Conservation (phyloP, 306 rosid species). For the Ormosia emarginata region DNA sequence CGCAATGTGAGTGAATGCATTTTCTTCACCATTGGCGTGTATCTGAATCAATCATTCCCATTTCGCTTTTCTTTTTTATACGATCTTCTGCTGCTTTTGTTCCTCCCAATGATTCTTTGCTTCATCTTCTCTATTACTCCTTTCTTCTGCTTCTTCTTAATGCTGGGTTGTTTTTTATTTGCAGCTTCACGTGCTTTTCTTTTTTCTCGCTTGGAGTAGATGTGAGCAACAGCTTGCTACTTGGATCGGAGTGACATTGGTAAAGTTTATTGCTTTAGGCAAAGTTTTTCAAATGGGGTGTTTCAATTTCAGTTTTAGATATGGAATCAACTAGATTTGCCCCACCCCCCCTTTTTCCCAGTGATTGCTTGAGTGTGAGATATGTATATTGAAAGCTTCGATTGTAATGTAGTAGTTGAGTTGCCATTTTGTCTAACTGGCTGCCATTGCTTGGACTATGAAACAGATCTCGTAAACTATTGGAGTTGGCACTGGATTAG, state of each 20-base stretch:
- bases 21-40: not conserved
- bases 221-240: conserved; percentile 24
- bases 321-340: no score
- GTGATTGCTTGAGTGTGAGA: not conserved
- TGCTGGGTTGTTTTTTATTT: conserved; percentile 14
- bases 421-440: conserved; percentile 1
- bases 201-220: conserved; percentile 9
- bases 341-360: no score
- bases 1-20: conserved; percentile 26
- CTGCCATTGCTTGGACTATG: conserved; percentile 19
- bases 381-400: not conserved
- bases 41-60: conserved; percentile 17
- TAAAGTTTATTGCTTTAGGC: conserved; percentile 26
- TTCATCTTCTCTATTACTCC: conserved; percentile 38
- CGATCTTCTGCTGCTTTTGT: conserved; percentile 20
- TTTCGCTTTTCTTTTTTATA: not conserved
- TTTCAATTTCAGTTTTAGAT: not conserved
- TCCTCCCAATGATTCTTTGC: conserved; percentile 45
- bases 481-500: conserved; percentile 29
- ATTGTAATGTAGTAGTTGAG: not conserved
- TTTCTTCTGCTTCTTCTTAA: conserved; percentile 10
- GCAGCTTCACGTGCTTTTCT: conserved; percentile 13
- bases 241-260: conserved; percentile 38
- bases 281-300: not conserved
- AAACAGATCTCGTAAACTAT: conserved; percentile 53